Conservation (phyloP, 169 alveolate genomes). For the Perkinsus chesapeaki region DNA sequence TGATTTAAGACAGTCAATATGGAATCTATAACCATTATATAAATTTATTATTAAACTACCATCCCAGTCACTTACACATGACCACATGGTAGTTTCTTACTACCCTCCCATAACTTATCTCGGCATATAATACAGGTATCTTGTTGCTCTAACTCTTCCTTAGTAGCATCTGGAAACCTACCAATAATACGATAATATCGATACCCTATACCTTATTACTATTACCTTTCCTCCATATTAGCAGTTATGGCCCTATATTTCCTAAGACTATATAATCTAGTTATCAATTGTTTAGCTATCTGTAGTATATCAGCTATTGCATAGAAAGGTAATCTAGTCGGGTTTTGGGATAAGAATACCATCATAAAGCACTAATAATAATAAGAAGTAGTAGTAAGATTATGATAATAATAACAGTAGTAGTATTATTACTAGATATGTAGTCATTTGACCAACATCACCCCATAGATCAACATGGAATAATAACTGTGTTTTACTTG, state of each 20-base stretch:
- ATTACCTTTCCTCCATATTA: conserved; percentile 34
- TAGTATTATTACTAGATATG: background rate
- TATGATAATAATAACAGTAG: background rate
- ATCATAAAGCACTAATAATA: conserved; percentile 11
- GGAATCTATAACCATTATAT: conserved; percentile 6
- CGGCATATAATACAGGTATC: conserved; percentile 77
- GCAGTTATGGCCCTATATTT: conserved; percentile 21
- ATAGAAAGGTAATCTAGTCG: conserved; percentile 65
- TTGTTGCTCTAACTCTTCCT: conserved; percentile 57
- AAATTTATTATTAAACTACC: no score
- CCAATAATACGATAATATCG: no score
- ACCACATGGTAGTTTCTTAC: conserved; percentile 66
- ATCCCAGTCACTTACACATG: conserved; percentile 58
- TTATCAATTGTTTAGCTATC: conserved; percentile 40
- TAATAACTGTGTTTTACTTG: conserved; percentile 7
- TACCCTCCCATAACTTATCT: conserved; percentile 56
- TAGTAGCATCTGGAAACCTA: conserved; percentile 62
- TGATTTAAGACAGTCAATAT: conserved; percentile 30
- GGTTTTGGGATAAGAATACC: conserved; percentile 63
- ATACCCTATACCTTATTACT: conserved; percentile 33
- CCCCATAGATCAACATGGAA: conserved; percentile 22
- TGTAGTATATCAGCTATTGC: conserved; percentile 72
- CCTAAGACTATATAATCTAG: conserved; percentile 30
- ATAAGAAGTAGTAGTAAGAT: background rate
- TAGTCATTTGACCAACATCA: conserved; percentile 13